A percentile compares a stretch with the other conserved stretches of the same genome.
phyloP scores from a whole-genome alignment of 2,329 filamentous ascomycete genomes.

The Chaetoscypha palmicola region DNA sequence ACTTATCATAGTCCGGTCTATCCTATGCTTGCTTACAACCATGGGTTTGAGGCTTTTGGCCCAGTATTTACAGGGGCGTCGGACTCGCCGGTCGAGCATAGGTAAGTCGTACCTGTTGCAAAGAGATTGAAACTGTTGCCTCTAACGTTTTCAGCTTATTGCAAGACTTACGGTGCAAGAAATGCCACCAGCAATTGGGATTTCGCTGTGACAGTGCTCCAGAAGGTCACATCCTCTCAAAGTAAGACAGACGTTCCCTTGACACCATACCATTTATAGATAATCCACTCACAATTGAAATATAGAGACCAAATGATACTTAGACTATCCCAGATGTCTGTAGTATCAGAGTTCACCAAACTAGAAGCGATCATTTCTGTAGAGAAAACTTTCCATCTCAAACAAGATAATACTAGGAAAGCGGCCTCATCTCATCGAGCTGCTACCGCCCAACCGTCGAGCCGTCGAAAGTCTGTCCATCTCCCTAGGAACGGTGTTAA shows the following conservation, averaged over 20 bases:
- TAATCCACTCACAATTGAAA: not conserved
- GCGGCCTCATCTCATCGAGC: not conserved
- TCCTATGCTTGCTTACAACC: conserved; percentile 12
- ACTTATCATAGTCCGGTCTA: conserved; percentile 27
- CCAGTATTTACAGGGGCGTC: conserved; percentile 18
- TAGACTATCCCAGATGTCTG: conserved; percentile 20
- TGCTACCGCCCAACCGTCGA: not conserved
- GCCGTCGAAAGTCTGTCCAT: conserved; percentile 2
- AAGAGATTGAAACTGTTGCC: not conserved
- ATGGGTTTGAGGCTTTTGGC: conserved; percentile 23
- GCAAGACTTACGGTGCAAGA: conserved; percentile 27
- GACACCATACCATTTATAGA: not conserved
- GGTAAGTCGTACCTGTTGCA: conserved; percentile 14
- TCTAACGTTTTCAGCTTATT: conserved; percentile 18
- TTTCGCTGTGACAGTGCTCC: conserved; percentile 28
- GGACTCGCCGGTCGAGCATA: conserved; percentile 23
- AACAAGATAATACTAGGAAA: conserved; percentile 1
- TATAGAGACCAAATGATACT: conserved; percentile 28
- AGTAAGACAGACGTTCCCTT: conserved; percentile 14
- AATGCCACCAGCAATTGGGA: conserved; percentile 24
- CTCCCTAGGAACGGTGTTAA: no score
- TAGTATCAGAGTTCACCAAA: conserved; percentile 21
- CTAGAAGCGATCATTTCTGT: conserved; percentile 18
- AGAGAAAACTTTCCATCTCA: conserved; percentile 19
- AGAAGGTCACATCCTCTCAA: conserved; percentile 25